These are phyloP conservation scores for Cubamyces lactineus DNA, from an alignment of 768 basidiomycete genomes.

Conservation along the genomic window DNA sequence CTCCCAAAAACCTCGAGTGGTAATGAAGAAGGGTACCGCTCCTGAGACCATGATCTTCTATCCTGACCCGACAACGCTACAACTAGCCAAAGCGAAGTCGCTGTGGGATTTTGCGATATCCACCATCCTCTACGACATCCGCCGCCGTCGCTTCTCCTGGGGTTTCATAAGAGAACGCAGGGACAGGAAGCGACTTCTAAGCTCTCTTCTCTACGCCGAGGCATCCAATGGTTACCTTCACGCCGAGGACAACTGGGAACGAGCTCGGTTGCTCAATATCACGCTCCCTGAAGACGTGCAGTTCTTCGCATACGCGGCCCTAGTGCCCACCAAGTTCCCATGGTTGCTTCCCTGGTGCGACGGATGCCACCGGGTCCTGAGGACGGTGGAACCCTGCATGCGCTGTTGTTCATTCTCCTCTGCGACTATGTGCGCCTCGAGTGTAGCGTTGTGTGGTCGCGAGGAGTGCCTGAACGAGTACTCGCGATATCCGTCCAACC, in stretches of 20 bases:
- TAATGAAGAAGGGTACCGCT: neutral
- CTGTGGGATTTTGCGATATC: conserved; percentile 38
- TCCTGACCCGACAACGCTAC: conserved; percentile 30
- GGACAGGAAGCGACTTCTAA: conserved; percentile 5
- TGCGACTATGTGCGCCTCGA: too few species aligned
- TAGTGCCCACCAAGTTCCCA: neutral
- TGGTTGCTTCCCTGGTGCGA: neutral
- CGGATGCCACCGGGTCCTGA: neutral
- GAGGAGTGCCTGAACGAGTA: neutral
- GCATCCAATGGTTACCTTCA: neutral
- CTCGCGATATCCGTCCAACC: neutral
- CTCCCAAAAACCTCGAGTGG: neutral
- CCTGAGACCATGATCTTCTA: conserved; percentile 33
- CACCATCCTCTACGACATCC: conserved; percentile 28
- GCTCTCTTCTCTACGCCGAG: neutral
- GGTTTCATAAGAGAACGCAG: conserved; percentile 35
- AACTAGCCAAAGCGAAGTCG: conserved; percentile 30
- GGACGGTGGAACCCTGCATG: neutral
- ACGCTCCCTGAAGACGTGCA: neutral
- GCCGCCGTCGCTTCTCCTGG: conserved; percentile 35
- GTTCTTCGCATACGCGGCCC: neutral
- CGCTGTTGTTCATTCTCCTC: neutral
- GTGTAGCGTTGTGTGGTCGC: neutral
- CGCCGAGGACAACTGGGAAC: neutral
- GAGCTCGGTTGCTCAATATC: neutral